Base-by-base conservation (phyloP, 2,329 filamentous ascomycete genomes). In the Talaromyces islandicus region DNA sequence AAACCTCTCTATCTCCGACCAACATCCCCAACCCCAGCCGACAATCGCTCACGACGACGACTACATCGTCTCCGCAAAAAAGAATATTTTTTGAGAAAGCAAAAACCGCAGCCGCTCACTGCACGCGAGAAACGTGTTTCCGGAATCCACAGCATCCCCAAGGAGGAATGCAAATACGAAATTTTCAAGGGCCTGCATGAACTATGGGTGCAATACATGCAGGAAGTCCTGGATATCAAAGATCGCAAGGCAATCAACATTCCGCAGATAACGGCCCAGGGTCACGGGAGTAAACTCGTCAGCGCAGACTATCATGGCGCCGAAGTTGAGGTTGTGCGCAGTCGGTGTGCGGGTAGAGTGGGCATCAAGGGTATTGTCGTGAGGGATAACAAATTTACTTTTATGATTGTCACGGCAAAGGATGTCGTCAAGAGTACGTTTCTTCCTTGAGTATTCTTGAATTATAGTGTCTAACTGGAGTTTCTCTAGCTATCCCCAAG, bases 261-360 rank as follows among this genome's bases (percentile, higher is more conserved):
- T 56, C 53, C 63, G 38, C 57, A 63, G 46, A 83, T 87, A 2
- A 89, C 88, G 5, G 88, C 89, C 4, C 63, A 69, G 41, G 69
- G 69, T 48, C 74, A 77, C 64, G 78, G 78, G 21, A 73, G 70
- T 57, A 89, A 94, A 73, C 78, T 99, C 35, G 87, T 85, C 51
- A 91, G 88, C 60, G 93, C 92, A 1, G 94, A 99, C 75, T 93
- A 92, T 68, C 92, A 97, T 72, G 94, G 94, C 1, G 92, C 93
- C 17, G 79, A 86, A 66, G 73, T 97, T 21, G 86, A 92, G 76
- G 91, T 97, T 24, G 89, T 93, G 59, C 79, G 92, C 67, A 94
- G 92, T 73, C 78, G 84, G 30, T 97, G 92, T 72, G 84, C 88
- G 17, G 87, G 89, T 58, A 82, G 93, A 17, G 92, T 99, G 0